A percentile compares a stretch with the other conserved stretches of the same genome.
These are phyloP conservation scores for Yamadazyma phyllophila DNA, from an alignment of 805 yeast genomes.

Conservation along the genomic window DNA sequence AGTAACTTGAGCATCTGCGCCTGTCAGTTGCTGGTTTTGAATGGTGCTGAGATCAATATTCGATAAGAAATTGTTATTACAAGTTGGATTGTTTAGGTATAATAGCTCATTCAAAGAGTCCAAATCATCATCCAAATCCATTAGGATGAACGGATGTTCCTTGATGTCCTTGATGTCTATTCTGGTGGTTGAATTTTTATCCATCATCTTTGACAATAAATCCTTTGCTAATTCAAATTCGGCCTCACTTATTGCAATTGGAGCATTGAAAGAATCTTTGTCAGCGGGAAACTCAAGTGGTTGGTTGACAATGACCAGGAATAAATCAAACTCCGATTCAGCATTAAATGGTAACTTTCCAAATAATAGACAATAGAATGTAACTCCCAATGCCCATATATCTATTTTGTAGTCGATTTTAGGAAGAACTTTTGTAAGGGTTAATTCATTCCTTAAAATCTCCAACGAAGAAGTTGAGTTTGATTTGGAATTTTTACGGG, in stretches of 20 bases:
- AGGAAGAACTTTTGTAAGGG: slow-evolving; percentile 28
- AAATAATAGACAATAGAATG: slow-evolving; percentile 81
- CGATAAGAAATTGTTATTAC: slow-evolving; percentile 2
- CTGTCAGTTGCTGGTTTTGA: not conserved
- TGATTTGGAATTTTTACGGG: slow-evolving; percentile 5
- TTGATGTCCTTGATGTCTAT: slow-evolving; percentile 71
- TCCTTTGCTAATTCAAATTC: slow-evolving; percentile 55
- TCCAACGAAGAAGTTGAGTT: slow-evolving; percentile 23
- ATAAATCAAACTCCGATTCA: slow-evolving; percentile 79
- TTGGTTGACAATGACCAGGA: slow-evolving; percentile 72
- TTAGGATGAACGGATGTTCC: slow-evolving; percentile 62
- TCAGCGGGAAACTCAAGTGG: slow-evolving; percentile 55
- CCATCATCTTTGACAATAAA: slow-evolving; percentile 57
- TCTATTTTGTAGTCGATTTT: slow-evolving; percentile 81
- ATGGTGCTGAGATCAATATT: slow-evolving; percentile 2
- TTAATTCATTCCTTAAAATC: slow-evolving; percentile 19
- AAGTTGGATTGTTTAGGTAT: slow-evolving; percentile 24
- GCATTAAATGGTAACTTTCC: slow-evolving; percentile 90
- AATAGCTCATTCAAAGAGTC: slow-evolving; percentile 36
- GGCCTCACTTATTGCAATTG: slow-evolving; percentile 35
- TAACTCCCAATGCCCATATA: slow-evolving; percentile 97
- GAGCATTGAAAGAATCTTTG: slow-evolving; percentile 34
- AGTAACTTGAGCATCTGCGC: slow-evolving; percentile 48
- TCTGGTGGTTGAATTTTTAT: slow-evolving; percentile 67
- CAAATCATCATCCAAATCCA: slow-evolving; percentile 39